These are phyloP conservation scores for Suillus paluster DNA, from an alignment of 768 basidiomycete genomes.

Conservation along the genomic window DNA sequence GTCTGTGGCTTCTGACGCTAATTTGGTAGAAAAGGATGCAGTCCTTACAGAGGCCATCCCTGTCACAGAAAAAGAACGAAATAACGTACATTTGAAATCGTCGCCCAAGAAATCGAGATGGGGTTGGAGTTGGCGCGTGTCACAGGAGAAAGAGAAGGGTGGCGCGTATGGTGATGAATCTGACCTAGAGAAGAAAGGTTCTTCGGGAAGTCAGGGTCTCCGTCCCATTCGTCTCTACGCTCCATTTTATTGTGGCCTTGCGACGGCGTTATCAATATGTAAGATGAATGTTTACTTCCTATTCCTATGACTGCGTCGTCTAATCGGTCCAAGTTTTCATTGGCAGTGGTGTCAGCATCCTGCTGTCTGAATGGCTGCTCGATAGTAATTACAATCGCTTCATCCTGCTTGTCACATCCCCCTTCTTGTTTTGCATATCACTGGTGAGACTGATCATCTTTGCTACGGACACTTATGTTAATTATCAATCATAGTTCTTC, in stretches of 20 bases:
- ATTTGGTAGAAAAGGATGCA: constrained; percentile 50
- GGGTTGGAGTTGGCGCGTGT: constrained; percentile 53
- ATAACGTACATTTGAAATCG: background rate
- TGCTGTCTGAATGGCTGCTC: constrained; percentile 71
- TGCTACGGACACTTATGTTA: constrained; percentile 7
- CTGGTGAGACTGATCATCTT: constrained; percentile 48
- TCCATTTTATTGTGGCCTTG: constrained; percentile 72
- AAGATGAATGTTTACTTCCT: constrained; percentile 25
- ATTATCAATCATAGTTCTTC: constrained; percentile 59
- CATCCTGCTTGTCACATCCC: constrained; percentile 61
- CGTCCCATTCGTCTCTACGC: constrained; percentile 70
- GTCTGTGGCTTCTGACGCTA: constrained; percentile 54
- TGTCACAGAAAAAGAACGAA: constrained; percentile 23
- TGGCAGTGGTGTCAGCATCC: constrained; percentile 56
- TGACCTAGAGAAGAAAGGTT: constrained; percentile 62
- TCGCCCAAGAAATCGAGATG: constrained; percentile 15
- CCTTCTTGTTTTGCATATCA: constrained; percentile 77
- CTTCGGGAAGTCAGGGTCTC: constrained; percentile 19
- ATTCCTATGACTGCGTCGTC: constrained; percentile 10
- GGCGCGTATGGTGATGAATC: constrained; percentile 8
- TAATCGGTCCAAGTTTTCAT: constrained; percentile 61
- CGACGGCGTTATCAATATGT: constrained; percentile 67
- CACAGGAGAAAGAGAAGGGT: constrained; percentile 37
- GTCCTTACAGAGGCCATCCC: constrained; percentile 21
- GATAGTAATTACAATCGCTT: constrained; percentile 69